A percentile compares a stretch with the other conserved stretches of the same genome.
These are phyloP conservation scores for Nicotiana paniculata DNA, from an alignment of 257 asterid genomes.

Conservation along the genomic window DNA sequence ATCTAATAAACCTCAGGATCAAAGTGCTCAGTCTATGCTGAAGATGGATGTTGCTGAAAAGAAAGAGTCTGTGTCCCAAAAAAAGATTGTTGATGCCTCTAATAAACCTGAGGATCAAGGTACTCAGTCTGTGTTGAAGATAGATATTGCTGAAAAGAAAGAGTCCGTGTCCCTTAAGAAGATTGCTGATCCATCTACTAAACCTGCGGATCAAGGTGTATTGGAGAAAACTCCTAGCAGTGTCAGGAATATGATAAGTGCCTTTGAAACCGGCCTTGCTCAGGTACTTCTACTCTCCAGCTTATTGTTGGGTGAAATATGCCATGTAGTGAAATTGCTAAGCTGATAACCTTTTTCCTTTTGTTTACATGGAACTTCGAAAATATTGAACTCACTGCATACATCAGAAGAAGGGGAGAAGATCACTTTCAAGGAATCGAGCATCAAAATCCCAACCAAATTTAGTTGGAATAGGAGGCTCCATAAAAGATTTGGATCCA, in stretches of 20 bases:
- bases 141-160: constrained; percentile 17
- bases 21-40: neutral
- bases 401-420: constrained; percentile 46
- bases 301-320: neutral
- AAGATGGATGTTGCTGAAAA: constrained; percentile 15
- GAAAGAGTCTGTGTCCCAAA: constrained; percentile 14
- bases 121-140: constrained; percentile 1
- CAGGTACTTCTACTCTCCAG: constrained; percentile 46
- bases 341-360: constrained; percentile 11
- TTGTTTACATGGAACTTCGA: neutral
- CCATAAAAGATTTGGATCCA: constrained; percentile 17
- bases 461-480: constrained; percentile 31
- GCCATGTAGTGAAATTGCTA: neutral
- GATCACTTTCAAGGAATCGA: constrained; percentile 29
- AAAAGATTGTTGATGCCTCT: constrained; percentile 22
- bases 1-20: constrained; percentile 4
- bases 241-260: constrained; percentile 75
- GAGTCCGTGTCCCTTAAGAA: constrained; percentile 14
- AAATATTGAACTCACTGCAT: neutral
- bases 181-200: constrained; percentile 20
- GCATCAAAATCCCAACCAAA: constrained; percentile 39
- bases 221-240: constrained; percentile 42
- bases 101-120: constrained; percentile 1
- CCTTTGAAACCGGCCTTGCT: constrained; percentile 50
- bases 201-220: constrained; percentile 24